phyloP scores from a whole-genome alignment of 495 filamentous ascomycete genomes.

The Pyrenula massariospora region DNA sequence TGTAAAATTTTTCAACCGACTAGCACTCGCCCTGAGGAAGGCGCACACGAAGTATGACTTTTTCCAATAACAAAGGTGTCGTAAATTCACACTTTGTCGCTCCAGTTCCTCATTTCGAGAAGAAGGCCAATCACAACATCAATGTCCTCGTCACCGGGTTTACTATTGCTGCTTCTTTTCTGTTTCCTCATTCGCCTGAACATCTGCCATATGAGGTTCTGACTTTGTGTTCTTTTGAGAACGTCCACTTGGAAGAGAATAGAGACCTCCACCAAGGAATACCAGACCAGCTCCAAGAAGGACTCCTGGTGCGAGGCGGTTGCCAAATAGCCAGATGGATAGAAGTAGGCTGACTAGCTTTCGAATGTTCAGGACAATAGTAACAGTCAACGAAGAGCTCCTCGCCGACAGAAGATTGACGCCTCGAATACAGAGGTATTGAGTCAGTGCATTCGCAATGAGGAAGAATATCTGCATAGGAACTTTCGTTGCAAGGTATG shows the following conservation, averaged over 20 bases:
- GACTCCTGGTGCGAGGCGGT: conserved; percentile 61
- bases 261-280: conserved; percentile 77
- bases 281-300: conserved; percentile 72
- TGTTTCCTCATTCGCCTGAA: too few relatives aligned
- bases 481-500: conserved; percentile 24
- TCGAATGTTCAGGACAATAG: conserved; percentile 87
- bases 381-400: conserved; percentile 85
- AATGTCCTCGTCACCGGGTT: too few relatives aligned
- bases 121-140: too few relatives aligned
- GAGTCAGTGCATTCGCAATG: conserved; percentile 73
- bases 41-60: too few relatives aligned
- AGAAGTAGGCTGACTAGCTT: conserved; percentile 86
- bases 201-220: too few relatives aligned
- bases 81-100: too few relatives aligned
- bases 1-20: too few relatives aligned
- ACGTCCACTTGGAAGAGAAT: conserved; percentile 19
- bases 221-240: too few relatives aligned
- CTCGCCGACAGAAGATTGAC: conserved; percentile 82
- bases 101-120: too few relatives aligned
- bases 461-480: conserved; percentile 66
- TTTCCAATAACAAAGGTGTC: too few relatives aligned
- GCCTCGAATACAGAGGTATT: conserved; percentile 88
- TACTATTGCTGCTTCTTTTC: too few relatives aligned
- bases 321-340: conserved; percentile 90
- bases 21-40: too few relatives aligned